A percentile compares a stretch with the other conserved stretches of the same genome.
Evolutionary conservation across 1,139 yeast species (phyloP).

Genomic region (Suhomyces maxii): DNA sequence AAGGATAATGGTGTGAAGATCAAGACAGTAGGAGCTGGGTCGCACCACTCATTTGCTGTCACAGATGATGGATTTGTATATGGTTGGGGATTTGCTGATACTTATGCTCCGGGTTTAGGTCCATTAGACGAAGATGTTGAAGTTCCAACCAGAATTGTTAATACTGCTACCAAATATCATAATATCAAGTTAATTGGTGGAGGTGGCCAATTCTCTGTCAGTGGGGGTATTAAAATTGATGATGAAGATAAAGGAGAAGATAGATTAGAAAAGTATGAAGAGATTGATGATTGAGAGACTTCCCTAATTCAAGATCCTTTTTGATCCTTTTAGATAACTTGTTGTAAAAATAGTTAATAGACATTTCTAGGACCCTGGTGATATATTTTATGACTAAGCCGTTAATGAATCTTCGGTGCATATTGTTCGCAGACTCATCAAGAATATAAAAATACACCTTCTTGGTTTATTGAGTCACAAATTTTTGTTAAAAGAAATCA

Average conservation of each 20-base stretch:
- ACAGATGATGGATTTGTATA: slow-evolving; percentile 81
- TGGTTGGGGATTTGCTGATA: slow-evolving; percentile 98
- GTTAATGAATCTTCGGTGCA: too few species aligned
- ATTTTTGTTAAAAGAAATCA: too few species aligned
- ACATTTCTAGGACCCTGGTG: too few species aligned
- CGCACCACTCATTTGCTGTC: slow-evolving; percentile 89
- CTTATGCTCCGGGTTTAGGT: slow-evolving; percentile 94
- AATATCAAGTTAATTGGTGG: slow-evolving; percentile 74
- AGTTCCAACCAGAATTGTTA: slow-evolving; percentile 78
- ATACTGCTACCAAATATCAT: slow-evolving; percentile 86
- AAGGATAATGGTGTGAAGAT: slow-evolving; percentile 39
- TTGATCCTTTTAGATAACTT: neutral
- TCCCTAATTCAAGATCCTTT: neutral
- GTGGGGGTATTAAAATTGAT: slow-evolving; percentile 71
- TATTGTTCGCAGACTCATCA: too few species aligned
- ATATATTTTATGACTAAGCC: too few species aligned
- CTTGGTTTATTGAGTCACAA: too few species aligned
- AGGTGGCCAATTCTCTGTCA: slow-evolving; percentile 92
- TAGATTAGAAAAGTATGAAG: slow-evolving; percentile 54
- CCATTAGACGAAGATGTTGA: slow-evolving; percentile 89
- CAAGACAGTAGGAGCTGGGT: slow-evolving; percentile 74
- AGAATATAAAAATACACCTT: too few species aligned
- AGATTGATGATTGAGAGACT: slow-evolving; percentile 29
- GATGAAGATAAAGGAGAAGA: slow-evolving; percentile 64
- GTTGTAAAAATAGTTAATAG: too few species aligned